Base-by-base conservation (phyloP, 805 yeast species). In the Pachysolen tannophilus region DNA sequence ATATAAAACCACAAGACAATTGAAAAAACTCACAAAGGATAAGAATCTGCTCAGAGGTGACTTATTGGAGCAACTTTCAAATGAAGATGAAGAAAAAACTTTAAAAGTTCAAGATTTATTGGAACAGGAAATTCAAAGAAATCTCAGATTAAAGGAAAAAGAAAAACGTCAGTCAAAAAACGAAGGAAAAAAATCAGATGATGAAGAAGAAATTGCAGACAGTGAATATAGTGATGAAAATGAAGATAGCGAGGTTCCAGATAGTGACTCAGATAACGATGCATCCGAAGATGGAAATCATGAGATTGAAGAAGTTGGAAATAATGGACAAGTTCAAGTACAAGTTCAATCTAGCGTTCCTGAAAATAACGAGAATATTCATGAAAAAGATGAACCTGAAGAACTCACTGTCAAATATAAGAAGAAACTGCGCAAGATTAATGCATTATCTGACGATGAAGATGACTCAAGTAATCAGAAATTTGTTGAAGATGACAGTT, bases 321-420 rank as follows among this genome's bases (percentile, higher is more conserved):
- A 45, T 5, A 53, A 55, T 7, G 45, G 49, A 5, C 45, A 35
- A 2, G 50, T 37, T 11, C 55, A 53, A 20, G 37, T 37, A 4
- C 47, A 43, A 20, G 44, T 28, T 11, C 43, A 44, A 21, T 28
- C 34, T 13, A 34, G 38, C 21, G 38, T 49, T 11, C 20, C 20
- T 15, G 40, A 35, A n/a, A 28, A 17, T 15, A 34, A 38, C 9
- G 9, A 10, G 10, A 16, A 10, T 9, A 38, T 35, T 11, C 48
- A 34, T 13, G 45, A 39, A 14, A 57, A 49, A 14, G 63, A 53
- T 13, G 49, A 50, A 6, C 51, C 42, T 14, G 40, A 37, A 7
- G 41, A 30, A 14, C 28, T 32, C 8, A 14, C 16, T n/a, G 23
- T 33, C 8, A 43, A 34, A n/a, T 28, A 15, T 33, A 23, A 11